These are phyloP conservation scores for Pichia paraexigua DNA, from an alignment of 805 yeast genomes.

Conservation along the genomic window DNA sequence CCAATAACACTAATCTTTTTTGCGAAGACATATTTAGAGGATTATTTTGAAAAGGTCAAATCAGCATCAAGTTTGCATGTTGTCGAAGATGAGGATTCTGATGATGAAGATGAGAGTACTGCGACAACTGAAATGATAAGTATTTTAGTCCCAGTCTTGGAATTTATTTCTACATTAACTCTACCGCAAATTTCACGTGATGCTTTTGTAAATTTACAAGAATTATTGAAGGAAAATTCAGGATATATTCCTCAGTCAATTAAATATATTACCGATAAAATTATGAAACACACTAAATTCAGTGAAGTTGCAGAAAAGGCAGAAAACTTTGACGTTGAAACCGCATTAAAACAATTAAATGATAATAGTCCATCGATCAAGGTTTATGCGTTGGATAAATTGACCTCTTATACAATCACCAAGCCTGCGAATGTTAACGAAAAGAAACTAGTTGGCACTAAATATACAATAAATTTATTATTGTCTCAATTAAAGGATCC, in stretches of 20 bases:
- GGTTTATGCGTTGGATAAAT: constrained; percentile 71
- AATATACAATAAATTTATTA: constrained; percentile 54
- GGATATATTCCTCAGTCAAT: constrained; percentile 2
- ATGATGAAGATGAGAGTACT: constrained; percentile 32
- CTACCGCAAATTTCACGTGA: too few species aligned
- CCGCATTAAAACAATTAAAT: constrained; percentile 59
- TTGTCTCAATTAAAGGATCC: constrained; percentile 58
- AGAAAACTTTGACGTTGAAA: constrained; percentile 38
- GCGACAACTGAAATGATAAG: constrained; percentile 23
- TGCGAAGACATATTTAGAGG: constrained; percentile 2
- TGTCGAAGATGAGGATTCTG: constrained; percentile 27
- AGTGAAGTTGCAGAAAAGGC: neutral
- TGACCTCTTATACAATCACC: constrained; percentile 40
- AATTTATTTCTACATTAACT: constrained; percentile 3
- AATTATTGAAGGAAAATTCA: neutral
- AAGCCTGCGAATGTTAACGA: constrained; percentile 16
- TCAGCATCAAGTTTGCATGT: constrained; percentile 1
- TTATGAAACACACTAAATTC: neutral
- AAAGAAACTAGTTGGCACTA: constrained; percentile 21
- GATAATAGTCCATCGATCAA: constrained; percentile 79
- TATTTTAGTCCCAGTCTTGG: constrained; percentile 19
- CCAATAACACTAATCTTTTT: constrained; percentile 9
- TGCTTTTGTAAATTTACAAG: neutral
- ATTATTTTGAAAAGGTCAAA: constrained; percentile 2
- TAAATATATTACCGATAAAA: neutral